phyloP scores from a whole-genome alignment of 257 asterid genomes.

The Gentiana macrophylla region DNA sequence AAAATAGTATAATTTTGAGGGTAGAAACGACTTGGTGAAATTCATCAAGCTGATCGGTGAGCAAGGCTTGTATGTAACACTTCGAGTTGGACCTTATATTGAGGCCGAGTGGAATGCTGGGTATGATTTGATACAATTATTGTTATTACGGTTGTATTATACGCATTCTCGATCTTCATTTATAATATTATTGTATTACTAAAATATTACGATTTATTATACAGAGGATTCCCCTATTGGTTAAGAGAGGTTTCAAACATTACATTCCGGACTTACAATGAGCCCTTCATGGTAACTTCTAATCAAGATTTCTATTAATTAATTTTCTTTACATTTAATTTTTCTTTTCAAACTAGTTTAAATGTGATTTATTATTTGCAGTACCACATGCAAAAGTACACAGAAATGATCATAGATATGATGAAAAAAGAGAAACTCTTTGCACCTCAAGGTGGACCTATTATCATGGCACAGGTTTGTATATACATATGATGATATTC shows the following conservation, averaged over 20 bases:
- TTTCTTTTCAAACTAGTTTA: neutral
- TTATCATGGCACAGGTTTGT: conserved; percentile 80
- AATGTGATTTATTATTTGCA: conserved; percentile 14
- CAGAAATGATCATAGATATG: conserved; percentile 45
- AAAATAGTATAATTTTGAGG: conserved; percentile 45
- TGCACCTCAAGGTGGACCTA: conserved; percentile 96
- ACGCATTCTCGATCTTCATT: too few relatives aligned
- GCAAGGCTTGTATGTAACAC: conserved; percentile 69
- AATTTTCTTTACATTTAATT: too few relatives aligned
- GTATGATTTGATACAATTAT: conserved; percentile 16
- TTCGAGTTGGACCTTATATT: conserved; percentile 82
- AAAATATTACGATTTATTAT: neutral
- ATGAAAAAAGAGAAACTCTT: conserved; percentile 62
- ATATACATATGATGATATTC: neutral
- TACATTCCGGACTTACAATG: conserved; percentile 75
- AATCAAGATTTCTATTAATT: too few relatives aligned
- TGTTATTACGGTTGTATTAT: too few relatives aligned
- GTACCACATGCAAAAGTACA: conserved; percentile 63
- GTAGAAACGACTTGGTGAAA: conserved; percentile 53
- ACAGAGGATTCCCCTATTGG: conserved; percentile 94
- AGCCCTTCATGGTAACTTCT: conserved; percentile 63
- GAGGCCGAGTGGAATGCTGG: conserved; percentile 97
- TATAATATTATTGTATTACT: too few relatives aligned
- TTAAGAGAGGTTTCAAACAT: conserved; percentile 56
- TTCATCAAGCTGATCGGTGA: conserved; percentile 56